Conservation (phyloP, 2,329 filamentous ascomycete genomes). For the Salinomyces thailandicus region DNA sequence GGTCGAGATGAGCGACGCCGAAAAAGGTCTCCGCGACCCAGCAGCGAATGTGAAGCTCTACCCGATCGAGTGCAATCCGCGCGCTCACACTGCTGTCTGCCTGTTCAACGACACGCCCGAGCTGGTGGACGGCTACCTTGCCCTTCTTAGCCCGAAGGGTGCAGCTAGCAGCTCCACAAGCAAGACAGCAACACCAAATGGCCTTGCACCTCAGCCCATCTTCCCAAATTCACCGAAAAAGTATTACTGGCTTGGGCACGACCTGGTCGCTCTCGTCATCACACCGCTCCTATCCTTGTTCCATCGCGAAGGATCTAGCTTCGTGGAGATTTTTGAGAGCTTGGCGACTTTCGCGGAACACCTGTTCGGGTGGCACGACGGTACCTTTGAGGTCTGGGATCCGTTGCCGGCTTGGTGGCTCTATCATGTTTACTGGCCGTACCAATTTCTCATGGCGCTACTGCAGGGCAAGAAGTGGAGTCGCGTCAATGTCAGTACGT, state of each 20-base stretch:
- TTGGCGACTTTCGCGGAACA: constrained; percentile 30
- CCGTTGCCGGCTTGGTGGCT: constrained; percentile 42
- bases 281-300: constrained; percentile 36
- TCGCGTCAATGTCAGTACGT: constrained; percentile 57
- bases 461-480: constrained; percentile 46
- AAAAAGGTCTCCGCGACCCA: constrained; percentile 16
- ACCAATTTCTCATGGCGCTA: constrained; percentile 40
- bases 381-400: constrained; percentile 40
- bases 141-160: constrained; percentile 28
- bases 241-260: constrained; percentile 60
- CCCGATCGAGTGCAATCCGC: constrained; percentile 62
- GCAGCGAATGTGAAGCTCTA: constrained; percentile 37
- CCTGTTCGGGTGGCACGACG: constrained; percentile 39
- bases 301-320: constrained; percentile 12
- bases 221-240: constrained; percentile 12
- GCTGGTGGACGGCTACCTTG: constrained; percentile 44
- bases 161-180: constrained; percentile 11
- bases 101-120: constrained; percentile 43
- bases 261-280: constrained; percentile 45
- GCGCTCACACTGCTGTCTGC: constrained; percentile 56
- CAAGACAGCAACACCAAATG: constrained; percentile 10
- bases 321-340: constrained; percentile 17
- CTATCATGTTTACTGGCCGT: constrained; percentile 45
- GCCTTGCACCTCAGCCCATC: constrained; percentile 5
- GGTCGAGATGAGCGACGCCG: constrained; percentile 40